Base-by-base conservation (phyloP, 2,329 filamentous ascomycete species). In the Tricladium varicosporioides region DNA sequence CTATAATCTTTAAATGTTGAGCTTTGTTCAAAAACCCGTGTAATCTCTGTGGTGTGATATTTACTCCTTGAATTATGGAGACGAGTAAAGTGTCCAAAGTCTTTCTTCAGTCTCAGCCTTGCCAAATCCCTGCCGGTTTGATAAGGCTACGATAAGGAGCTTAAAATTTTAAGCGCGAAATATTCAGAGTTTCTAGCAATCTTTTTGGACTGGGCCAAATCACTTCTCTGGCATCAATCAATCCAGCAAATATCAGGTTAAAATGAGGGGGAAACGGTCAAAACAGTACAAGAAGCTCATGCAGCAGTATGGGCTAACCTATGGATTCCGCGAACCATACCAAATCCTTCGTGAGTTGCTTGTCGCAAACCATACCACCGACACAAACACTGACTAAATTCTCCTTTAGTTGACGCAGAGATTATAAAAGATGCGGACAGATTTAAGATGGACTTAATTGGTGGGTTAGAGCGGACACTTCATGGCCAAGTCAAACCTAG, bases 301-400 rank as follows among this genome's bases (percentile, higher is more conserved):
- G 87, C 87, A 91, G 75, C 88, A 93, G 71, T 96, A 92, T 81
- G 85, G 87, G 70, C 82, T 93, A 72, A 86, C 85, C 59, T 97
- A 96, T 71, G 88, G 89, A 59, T 97, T 97, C 73, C 90, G 92
- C 65, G 89, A 94, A 75, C 92, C 94, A 10, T 97, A 97, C 76
- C 94, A 97, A 76, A 87, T 96, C 51, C 78, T 96, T 45, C 79
- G 85, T 88, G 76, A 57, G 77, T 32, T 53, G 32, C 48, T 47
- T 27, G n/a, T 69, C 42, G 44, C 57, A 15, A 60, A 60, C 56
- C 32, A 47, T 27, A 15, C 14, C 22, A 7, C 31, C 33, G 54
- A 58, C 47, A 51, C 33, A 56, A 49, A 43, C 33, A 48, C 51
- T 60, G 48, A 56, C 45, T 45, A 27, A 32, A n/a, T 5, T 5